A percentile compares a stretch with the other conserved stretches of the same genome.
phyloP scores from a whole-genome alignment of 1,284 basidiomycete genomes.

The Ganoderma sp. region DNA sequence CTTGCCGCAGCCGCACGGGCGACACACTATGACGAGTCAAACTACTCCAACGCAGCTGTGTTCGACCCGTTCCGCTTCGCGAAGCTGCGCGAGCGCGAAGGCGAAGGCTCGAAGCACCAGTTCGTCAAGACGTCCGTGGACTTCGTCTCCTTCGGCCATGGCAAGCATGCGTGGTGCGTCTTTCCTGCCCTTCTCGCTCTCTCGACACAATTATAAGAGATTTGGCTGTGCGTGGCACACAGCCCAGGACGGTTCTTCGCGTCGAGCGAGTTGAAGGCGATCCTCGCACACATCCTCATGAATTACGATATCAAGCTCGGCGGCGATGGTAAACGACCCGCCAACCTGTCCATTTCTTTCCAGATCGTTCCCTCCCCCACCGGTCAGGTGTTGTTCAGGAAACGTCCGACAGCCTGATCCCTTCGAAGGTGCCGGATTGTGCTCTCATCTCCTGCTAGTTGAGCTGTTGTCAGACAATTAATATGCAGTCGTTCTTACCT shows the following conservation, averaged over 20 bases:
- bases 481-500: too few relatives aligned
- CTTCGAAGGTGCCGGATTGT: not conserved
- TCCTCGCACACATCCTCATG: conserved; percentile 50
- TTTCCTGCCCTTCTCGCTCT: not conserved
- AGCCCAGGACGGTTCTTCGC: conserved; percentile 55
- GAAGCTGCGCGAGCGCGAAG: conserved; percentile 42
- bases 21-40: conserved; percentile 47
- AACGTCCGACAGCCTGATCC: conserved; percentile 2
- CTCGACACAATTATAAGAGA: not conserved
- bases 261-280: conserved; percentile 50
- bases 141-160: conserved; percentile 20
- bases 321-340: conserved; percentile 13
- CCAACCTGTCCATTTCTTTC: not conserved
- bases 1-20: conserved; percentile 47
- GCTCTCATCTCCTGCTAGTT: too few relatives aligned
- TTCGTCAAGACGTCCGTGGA: conserved; percentile 43
- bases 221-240: not conserved
- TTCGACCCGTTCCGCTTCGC: conserved; percentile 56
- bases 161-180: conserved; percentile 32
- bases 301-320: conserved; percentile 46
- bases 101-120: conserved; percentile 34
- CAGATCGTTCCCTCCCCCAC: conserved; percentile 3
- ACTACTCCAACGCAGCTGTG: conserved; percentile 46
- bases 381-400: conserved; percentile 20
- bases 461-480: too few relatives aligned